Base-by-base conservation (phyloP, 768 basidiomycete species). In the Hypholoma sublateritium region DNA sequence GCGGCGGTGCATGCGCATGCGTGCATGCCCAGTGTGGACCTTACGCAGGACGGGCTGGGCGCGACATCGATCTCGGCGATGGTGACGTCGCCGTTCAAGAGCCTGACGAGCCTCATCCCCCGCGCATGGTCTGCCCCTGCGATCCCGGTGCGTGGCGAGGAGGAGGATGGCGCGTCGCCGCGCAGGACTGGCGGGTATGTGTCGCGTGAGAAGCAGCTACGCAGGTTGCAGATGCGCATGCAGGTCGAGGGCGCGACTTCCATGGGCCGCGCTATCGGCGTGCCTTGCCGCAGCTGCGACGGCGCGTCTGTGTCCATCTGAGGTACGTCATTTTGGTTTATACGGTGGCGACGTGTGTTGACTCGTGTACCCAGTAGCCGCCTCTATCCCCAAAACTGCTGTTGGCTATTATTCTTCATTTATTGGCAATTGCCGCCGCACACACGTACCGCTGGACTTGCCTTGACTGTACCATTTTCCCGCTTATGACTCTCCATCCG, bases 191-290 rank as follows among this genome's bases (percentile, higher is more conserved):
- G 72, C 17, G 53, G 72, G 55, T 89, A 77, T 65, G 85, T 89
- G 46, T 78, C 85, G 24, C 86, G 80, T 67, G 80, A 86, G 63
- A 80, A 75, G 60, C 91, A 93, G 69, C 69, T 92, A 62, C 80
- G 82, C 67, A 84, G 80, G 70, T 71, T 92, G 63, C 78, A 76
- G 67, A 64, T 69, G 32, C 81, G 85, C 60, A 71, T 92, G 67
- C 75, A 80, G 62, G 68, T 62, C 44, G 77, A 80, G 60, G 70
- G 72, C 57, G 54, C 53, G 28, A 53, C 60, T 49, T 64, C 62
- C 51, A 69, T 67, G 63, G 67, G 60, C 58, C 67, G 59, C 55
- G 62, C 62, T 58, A 57, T 68, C 56, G 58, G 67, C 56, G 57
- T 72, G 42, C 65, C 65, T 51, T 81, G 77, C 64, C 74, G 67